These are phyloP conservation scores for Keithomyces neogunnii DNA, from an alignment of 2,329 filamentous ascomycete genomes.

Conservation along the genomic window DNA sequence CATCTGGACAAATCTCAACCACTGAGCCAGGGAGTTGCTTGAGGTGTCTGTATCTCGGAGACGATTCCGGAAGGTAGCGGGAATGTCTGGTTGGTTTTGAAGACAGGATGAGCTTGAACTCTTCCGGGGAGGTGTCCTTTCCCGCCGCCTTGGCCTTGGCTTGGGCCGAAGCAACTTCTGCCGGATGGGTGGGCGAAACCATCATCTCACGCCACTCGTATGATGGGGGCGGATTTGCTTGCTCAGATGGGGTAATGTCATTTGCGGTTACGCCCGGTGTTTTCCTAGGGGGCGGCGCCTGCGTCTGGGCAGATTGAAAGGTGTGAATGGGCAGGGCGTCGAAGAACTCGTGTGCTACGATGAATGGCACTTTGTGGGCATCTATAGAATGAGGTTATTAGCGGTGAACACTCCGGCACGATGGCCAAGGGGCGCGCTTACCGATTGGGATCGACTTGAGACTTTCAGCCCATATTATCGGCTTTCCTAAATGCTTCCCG, in stretches of 20 bases:
- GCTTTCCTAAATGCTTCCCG: constrained; percentile 64
- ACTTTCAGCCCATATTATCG: constrained; percentile 87
- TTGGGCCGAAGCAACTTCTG: constrained; percentile 43
- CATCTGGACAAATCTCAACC: constrained; percentile 87
- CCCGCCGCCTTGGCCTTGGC: constrained; percentile 37
- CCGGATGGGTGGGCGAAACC: constrained; percentile 57
- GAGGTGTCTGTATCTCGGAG: constrained; percentile 68
- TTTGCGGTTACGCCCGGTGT: constrained; percentile 15
- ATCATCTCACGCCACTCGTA: constrained; percentile 76
- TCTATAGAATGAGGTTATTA: constrained; percentile 28
- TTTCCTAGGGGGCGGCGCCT: constrained; percentile 7
- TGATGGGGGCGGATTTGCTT: not conserved
- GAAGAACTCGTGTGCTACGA: constrained; percentile 97
- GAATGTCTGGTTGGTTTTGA: constrained; percentile 72
- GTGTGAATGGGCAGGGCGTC: constrained; percentile 94
- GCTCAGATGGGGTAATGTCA: too few relatives aligned
- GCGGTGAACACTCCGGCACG: not conserved
- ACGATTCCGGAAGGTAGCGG: constrained; percentile 75
- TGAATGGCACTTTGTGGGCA: constrained; percentile 71
- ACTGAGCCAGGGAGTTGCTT: constrained; percentile 59
- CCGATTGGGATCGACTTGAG: constrained; percentile 71
- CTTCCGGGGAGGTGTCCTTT: constrained; percentile 51
- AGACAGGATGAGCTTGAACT: constrained; percentile 81
- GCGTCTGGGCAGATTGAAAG: constrained; percentile 64
- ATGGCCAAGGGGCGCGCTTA: constrained; percentile 24